Base-by-base conservation (phyloP, 164 flowering plant genomes). In the Magnolia officinalis region DNA sequence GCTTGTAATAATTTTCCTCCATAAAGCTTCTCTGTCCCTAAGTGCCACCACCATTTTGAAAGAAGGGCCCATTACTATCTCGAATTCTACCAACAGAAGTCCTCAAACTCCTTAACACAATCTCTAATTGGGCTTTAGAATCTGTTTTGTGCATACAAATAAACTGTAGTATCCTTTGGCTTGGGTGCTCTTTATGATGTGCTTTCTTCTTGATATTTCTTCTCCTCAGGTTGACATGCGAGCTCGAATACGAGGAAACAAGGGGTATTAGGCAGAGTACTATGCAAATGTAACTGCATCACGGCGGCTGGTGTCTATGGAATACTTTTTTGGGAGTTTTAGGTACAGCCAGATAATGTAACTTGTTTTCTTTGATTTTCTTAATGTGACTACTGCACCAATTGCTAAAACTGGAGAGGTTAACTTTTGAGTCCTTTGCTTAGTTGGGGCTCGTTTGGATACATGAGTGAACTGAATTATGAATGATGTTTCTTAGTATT, bases 241-340 rank as follows among this genome's bases (percentile, higher is more conserved):
- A 52, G 81, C 83, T 73, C 77, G 83, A 50, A 81, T 81, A 72
- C 81, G 83, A 49, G 83, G 81, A 19, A 81, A 81, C 77, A 81
- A 81, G 70, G 83, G 83, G 37, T 81, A 81, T 63, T 81, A 76
- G 75, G 24, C 68, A 63, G 72, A 63, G 51, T 31, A 10, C 31
- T 8, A 11, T 55, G 61, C 61, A 55, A 16, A 55, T 55, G 61
- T 55, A 55, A 55, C 18, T 55, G 61, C 61, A 55, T 11, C 61
- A 55, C 61, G 6, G 45, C 6, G 45, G 6, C 45, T 37, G 45
- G 6, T 5, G 45, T 37, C 45, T 37, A 37, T 37, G 45, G 45
- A 37, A 37, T 37, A 37, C 6, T 37, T 37, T 37, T 55, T 55
- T 55, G 61, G 61, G 10, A 11, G 13, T 2, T 11, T 37, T 11